Conservation (phyloP, 192 early-diverging fungal genomes). For the Hyaloraphidium curvatum region DNA sequence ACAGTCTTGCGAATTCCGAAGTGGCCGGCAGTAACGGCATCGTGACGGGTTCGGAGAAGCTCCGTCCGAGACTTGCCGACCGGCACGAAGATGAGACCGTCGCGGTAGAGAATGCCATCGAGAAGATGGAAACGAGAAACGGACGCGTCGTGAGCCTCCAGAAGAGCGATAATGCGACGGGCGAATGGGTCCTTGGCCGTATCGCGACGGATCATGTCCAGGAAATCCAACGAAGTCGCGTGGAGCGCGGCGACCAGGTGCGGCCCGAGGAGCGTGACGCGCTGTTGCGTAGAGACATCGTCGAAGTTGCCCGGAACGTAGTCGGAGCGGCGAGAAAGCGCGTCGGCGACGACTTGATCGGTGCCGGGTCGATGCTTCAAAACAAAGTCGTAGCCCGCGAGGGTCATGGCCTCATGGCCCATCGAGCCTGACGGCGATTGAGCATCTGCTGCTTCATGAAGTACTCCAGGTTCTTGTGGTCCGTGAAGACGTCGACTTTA, state of each 20-base stretch:
- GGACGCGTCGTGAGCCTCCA: too few relatives aligned
- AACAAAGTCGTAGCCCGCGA: constrained; percentile 10
- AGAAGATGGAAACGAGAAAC: too few relatives aligned
- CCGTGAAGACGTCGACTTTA: constrained; percentile 13
- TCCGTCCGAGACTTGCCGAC: background rate
- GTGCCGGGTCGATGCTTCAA: constrained; percentile 12
- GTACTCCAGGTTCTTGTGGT: constrained; percentile 23
- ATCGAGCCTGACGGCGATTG: constrained; percentile 15
- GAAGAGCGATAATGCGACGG: too few relatives aligned
- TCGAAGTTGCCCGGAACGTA: too few relatives aligned
- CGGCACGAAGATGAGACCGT: too few relatives aligned
- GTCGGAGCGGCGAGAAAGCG: constrained; percentile 17
- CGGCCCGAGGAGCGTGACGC: too few relatives aligned
- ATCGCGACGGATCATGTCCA: too few relatives aligned
- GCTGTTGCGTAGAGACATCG: too few relatives aligned
- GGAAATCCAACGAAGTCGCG: too few relatives aligned
- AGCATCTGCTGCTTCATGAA: constrained; percentile 12
- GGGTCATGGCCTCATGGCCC: constrained; percentile 11
- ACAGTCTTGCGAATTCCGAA: constrained; percentile 15
- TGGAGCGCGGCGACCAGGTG: too few relatives aligned
- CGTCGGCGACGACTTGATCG: constrained; percentile 11
- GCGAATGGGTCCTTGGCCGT: too few relatives aligned
- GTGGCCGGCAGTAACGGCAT: constrained; percentile 13
- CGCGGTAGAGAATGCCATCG: too few relatives aligned
- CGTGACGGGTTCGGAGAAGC: constrained; percentile 13